Evolutionary conservation across 495 filamentous ascomycete genomes (phyloP), one percentile per base, ranked within the genome.

Genomic region (Aspergillus avenaceus): DNA sequence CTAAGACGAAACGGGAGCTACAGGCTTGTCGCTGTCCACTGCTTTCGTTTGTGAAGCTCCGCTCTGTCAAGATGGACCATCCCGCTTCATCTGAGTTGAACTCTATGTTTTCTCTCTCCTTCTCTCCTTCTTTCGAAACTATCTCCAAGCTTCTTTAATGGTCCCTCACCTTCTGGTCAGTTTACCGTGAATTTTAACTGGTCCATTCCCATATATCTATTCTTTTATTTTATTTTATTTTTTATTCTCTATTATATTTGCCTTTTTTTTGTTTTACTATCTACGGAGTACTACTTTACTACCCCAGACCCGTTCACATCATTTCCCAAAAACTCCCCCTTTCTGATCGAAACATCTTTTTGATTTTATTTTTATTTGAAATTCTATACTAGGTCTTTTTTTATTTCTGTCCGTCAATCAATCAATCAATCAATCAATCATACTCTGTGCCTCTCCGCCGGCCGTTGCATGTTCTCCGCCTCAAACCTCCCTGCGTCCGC

Each of bases 1-100:
- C 43, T 45, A 41, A 24, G 26, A 41, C 53, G 27, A 51, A 46
- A 55, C 28, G 45, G 31, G 41, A 49, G 45, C 52, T 49, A 45
- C 38, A 24, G 36, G 37, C 41, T n/a, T 44, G 43, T 41, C 37
- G 37, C 34, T 47, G 26, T 19, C 45, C 44, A 47, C 34, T 22
- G 43, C 36, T 37, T 55, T 42, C 50, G 50, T 53, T 48, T 49
- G 49, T 28, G 52, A 59, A 49, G 56, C 56, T 59, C 56, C 56
- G 56, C 56, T 59, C 45, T 47, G 43, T 46, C 41, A 47, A 32
- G 34, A 50, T 46, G 28, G 31, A 23, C 34, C 40, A 47, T 53
- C 43, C 43, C 50, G 50, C 50, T 47, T 32, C 19, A 47, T 38
- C 25, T 38, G 14, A 11, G 27, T 14, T n/a, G 9, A 26, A 43